Conservation (phyloP, 2,329 filamentous ascomycete species). For the Pyrenophora graminea region DNA sequence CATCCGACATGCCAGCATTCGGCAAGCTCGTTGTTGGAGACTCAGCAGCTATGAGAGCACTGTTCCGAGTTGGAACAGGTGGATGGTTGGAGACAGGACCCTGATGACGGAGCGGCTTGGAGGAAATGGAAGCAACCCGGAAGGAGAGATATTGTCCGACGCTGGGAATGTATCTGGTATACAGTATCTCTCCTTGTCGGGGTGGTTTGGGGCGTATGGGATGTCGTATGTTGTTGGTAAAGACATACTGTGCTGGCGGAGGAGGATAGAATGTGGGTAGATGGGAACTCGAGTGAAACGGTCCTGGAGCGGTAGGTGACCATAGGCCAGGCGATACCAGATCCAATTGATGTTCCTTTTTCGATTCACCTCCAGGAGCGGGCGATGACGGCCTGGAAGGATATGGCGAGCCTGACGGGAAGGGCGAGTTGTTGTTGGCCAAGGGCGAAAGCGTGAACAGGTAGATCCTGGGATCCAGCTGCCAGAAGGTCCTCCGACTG, state of each 20-base stretch:
- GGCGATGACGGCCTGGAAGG: slow-evolving; percentile 58
- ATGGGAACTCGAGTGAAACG: slow-evolving; percentile 81
- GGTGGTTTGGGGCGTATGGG: slow-evolving; percentile 87
- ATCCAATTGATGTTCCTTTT: slow-evolving; percentile 37
- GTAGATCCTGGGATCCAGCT: slow-evolving; percentile 83
- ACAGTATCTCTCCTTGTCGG: slow-evolving; percentile 88
- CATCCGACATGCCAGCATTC: slow-evolving; percentile 55
- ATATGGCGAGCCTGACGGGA: slow-evolving; percentile 56
- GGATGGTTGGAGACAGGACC: slow-evolving; percentile 55
- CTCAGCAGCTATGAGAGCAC: slow-evolving; percentile 57
- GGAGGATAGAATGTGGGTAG: slow-evolving; percentile 91
- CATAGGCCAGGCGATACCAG: slow-evolving; percentile 42
- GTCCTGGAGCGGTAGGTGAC: slow-evolving; percentile 58
- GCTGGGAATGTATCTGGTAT: slow-evolving; percentile 82
- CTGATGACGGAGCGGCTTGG: slow-evolving; percentile 65
- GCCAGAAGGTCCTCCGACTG: slow-evolving; percentile 83
- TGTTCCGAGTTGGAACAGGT: slow-evolving; percentile 26
- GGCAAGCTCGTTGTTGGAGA: slow-evolving; percentile 37
- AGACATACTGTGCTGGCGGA: slow-evolving; percentile 76
- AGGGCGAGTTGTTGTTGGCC: slow-evolving; percentile 52
- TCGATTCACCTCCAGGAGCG: slow-evolving; percentile 30
- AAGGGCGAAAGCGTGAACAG: slow-evolving; percentile 79
- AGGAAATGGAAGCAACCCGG: slow-evolving; percentile 74
- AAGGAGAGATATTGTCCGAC: slow-evolving; percentile 85
- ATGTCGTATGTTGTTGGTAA: slow-evolving; percentile 79